Base-by-base conservation (phyloP, 2,329 filamentous ascomycete genomes). In the Tothia fuscella region DNA sequence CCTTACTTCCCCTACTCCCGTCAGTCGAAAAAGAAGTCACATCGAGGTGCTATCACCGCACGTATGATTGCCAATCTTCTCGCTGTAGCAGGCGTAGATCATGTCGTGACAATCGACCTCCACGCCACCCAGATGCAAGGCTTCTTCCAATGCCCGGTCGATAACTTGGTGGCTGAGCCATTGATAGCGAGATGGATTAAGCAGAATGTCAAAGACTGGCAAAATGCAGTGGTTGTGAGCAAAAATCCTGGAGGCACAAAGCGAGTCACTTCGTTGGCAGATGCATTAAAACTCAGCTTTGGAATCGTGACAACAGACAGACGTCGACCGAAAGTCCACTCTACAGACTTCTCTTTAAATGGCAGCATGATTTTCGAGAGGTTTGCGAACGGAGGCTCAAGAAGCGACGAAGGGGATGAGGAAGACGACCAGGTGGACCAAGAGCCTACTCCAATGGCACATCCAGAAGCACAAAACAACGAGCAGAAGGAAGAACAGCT, bases 1-100 rank as follows among this genome's bases (percentile, higher is more conserved):
- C 85, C 85, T 10, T 96, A 96, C 65, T 98, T 96, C 57, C 91
- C 91, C n/a, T 98, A 98, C 68, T 95, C 87, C 52, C 85, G 91
- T 48, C 91, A 98, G 63, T 96, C 89, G 45, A 98, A 98, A 72
- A 96, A 96, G 72, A 98, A 98, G 67, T 87, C 86, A 43, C 89
- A 96, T 58, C 78, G 91, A 50, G 91, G 91, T 39, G 87, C 91
- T 45, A 96, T 98, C 56, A 95, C 91, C 6, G 91, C 91, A 42
- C 80, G 89, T 51, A 94, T 98, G 87, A 75, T 98, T 41, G 89
- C 91, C 47, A 98, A 98, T 60, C 75, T 96, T 38, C 78, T 98
- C 51, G 76, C 83, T 46, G 83, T 98, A 44, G 91, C 91, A 39
- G 91, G 91, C 41, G 87, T 98, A 50, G 87, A 93, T 64, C 91